phyloP scores from a whole-genome alignment of 208 protist genomes.

The Trypanosomatidae sp. region DNA sequence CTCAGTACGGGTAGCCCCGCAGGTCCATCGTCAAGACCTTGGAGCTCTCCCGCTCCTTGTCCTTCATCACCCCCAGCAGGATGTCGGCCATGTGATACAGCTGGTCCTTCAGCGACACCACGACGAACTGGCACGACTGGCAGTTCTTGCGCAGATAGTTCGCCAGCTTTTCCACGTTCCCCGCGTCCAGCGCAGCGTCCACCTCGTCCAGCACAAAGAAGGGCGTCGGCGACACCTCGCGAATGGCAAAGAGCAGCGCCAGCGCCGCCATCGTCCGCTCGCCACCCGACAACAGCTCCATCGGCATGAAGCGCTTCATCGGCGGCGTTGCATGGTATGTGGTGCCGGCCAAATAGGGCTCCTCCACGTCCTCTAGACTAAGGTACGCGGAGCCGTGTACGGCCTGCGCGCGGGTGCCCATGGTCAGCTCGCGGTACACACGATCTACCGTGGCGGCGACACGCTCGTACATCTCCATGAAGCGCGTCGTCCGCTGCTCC shows the following conservation, averaged over 20 bases:
- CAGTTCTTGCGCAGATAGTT: conserved; percentile 91
- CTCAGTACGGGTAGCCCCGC: conserved; percentile 72
- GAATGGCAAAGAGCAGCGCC: conserved; percentile 98
- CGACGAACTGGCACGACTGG: conserved; percentile 94
- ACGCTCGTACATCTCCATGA: conserved; percentile 94
- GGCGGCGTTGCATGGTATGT: conserved; percentile 98
- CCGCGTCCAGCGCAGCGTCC: conserved; percentile 98
- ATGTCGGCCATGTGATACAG: conserved; percentile 95
- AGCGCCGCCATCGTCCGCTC: conserved; percentile 99
- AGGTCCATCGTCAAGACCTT: conserved; percentile 91
- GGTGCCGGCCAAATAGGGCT: conserved; percentile 97
- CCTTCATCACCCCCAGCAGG: conserved; percentile 96
- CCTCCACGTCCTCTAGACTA: conserved; percentile 94
- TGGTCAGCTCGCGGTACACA: conserved; percentile 97
- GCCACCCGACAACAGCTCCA: conserved; percentile 98
- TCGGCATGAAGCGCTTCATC: conserved; percentile 97
- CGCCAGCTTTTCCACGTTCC: conserved; percentile 96
- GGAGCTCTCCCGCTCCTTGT: conserved; percentile 83
- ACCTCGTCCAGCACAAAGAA: conserved; percentile 99
- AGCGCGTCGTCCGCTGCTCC: conserved; percentile 85
- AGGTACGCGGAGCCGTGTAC: conserved; percentile 95
- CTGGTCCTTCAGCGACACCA: conserved; percentile 98
- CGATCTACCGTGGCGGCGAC: conserved; percentile 87
- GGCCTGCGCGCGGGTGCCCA: conserved; percentile 62
- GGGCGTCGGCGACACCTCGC: conserved; percentile 95